Evolutionary conservation across 371 early-diverging fungal species (phyloP).

Genomic region (Nematocida displodere): DNA sequence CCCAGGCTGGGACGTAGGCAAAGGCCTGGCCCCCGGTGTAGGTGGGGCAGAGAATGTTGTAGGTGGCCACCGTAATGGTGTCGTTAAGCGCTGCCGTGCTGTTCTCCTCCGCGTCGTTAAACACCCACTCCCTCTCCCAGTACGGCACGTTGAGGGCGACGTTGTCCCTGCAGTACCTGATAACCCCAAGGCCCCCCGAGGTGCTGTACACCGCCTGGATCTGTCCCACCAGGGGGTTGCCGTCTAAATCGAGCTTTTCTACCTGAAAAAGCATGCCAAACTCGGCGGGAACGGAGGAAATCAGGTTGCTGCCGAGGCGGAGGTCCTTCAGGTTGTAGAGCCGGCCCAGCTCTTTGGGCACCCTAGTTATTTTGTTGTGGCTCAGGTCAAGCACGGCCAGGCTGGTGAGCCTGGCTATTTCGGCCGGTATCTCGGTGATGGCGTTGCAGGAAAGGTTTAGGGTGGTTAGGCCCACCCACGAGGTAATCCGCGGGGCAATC

Average conservation of each 20-base stretch:
- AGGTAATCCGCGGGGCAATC: constrained; percentile 56
- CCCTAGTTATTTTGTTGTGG: constrained; percentile 75
- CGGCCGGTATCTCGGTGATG: constrained; percentile 59
- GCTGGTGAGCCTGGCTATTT: constrained; percentile 57
- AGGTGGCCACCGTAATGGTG: constrained; percentile 77
- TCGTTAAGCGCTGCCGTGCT: constrained; percentile 59
- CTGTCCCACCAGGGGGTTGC: constrained; percentile 83
- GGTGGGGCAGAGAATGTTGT: constrained; percentile 84
- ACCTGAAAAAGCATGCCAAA: constrained; percentile 82
- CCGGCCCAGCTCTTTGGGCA: constrained; percentile 84
- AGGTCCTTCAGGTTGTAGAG: constrained; percentile 75
- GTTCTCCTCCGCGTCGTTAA: constrained; percentile 67
- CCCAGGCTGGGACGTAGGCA: constrained; percentile 92
- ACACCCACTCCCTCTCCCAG: constrained; percentile 81
- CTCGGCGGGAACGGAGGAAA: constrained; percentile 78
- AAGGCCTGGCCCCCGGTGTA: constrained; percentile 78
- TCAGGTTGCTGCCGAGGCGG: constrained; percentile 79
- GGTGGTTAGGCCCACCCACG: constrained; percentile 46
- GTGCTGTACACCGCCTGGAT: constrained; percentile 71
- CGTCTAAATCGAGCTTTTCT: constrained; percentile 82
- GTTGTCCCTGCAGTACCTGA: constrained; percentile 81
- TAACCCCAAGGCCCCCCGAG: constrained; percentile 79
- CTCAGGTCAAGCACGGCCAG: constrained; percentile 60
- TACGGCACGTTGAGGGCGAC: constrained; percentile 73
- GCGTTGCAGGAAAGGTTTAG: constrained; percentile 60